A percentile compares a stretch with the other conserved stretches of the same genome.
phyloP scores from a whole-genome alignment of 805 yeast genomes.

The Starmerella tilneyi region DNA sequence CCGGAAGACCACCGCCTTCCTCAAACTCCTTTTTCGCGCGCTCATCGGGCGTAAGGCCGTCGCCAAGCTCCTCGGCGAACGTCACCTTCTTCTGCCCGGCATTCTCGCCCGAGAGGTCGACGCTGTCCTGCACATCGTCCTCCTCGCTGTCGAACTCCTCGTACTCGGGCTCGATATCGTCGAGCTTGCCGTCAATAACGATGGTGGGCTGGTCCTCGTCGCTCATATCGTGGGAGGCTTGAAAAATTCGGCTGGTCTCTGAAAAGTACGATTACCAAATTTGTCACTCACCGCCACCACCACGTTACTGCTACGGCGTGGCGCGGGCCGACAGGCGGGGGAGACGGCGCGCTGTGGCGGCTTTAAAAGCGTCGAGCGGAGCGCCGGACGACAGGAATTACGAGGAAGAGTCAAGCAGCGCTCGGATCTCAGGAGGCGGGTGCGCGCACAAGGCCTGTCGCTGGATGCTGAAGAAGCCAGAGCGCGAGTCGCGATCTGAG shows the following conservation, averaged over 20 bases:
- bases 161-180: slow-evolving; percentile 34
- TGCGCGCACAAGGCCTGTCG: no score
- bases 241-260: slow-evolving; percentile 15
- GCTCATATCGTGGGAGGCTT: slow-evolving; percentile 14
- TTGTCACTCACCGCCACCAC: slow-evolving; percentile 6
- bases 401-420: no score
- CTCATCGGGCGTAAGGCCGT: slow-evolving; percentile 58
- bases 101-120: slow-evolving; percentile 25
- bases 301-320: slow-evolving; percentile 1
- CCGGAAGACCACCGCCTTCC: slow-evolving; percentile 98
- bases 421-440: no score
- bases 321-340: neutral
- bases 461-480: no score
- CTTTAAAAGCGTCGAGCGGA: no score
- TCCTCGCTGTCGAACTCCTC: slow-evolving; percentile 36
- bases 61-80: slow-evolving; percentile 51
- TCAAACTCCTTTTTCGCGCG: slow-evolving; percentile 74
- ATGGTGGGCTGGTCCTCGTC: slow-evolving; percentile 54
- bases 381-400: no score
- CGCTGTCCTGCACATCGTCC: slow-evolving; percentile 26
- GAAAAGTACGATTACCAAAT: slow-evolving; percentile 2
- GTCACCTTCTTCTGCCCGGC: slow-evolving; percentile 55
- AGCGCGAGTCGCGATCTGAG: no score
- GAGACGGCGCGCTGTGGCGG: no score
- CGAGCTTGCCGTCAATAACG: slow-evolving; percentile 57